phyloP scores from a whole-genome alignment of 192 early-diverging fungal species.

The Martensiomyces pterosporus region DNA sequence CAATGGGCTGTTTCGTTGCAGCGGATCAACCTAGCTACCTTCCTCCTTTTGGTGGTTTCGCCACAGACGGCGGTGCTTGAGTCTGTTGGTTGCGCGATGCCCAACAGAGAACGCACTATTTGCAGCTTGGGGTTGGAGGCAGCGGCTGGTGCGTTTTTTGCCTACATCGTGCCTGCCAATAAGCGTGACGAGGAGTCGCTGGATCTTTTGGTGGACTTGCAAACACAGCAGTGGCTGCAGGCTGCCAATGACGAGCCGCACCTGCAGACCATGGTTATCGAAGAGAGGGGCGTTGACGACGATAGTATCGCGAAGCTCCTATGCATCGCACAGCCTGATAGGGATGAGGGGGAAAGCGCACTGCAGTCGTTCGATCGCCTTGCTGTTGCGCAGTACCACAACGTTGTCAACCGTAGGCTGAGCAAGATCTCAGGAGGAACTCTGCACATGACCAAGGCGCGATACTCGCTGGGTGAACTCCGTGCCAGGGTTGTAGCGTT shows the following conservation, averaged over 20 bases:
- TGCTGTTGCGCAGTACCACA: slow-evolving; percentile 15
- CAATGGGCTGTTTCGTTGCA: slow-evolving; percentile 28
- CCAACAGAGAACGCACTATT: slow-evolving; percentile 26
- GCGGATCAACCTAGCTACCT: slow-evolving; percentile 40
- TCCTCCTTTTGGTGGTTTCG: slow-evolving; percentile 27
- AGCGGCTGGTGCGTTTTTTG: slow-evolving; percentile 22
- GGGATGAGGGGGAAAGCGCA: not conserved
- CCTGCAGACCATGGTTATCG: slow-evolving; percentile 23
- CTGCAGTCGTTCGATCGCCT: slow-evolving; percentile 1
- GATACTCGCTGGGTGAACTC: slow-evolving; percentile 10
- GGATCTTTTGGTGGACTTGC: slow-evolving; percentile 35
- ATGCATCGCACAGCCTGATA: slow-evolving; percentile 2
- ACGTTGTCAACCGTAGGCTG: slow-evolving; percentile 24
- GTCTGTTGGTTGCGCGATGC: slow-evolving; percentile 13
- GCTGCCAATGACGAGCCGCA: slow-evolving; percentile 32
- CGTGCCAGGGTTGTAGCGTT: slow-evolving; percentile 15
- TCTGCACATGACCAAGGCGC: slow-evolving; percentile 23
- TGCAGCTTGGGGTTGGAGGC: slow-evolving; percentile 23
- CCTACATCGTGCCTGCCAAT: slow-evolving; percentile 26
- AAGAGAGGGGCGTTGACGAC: slow-evolving; percentile 14
- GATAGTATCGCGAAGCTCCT: slow-evolving; percentile 18
- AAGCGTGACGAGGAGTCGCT: slow-evolving; percentile 16
- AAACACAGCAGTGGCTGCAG: slow-evolving; percentile 41
- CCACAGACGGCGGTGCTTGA: slow-evolving; percentile 21
- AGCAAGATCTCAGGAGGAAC: slow-evolving; percentile 36